phyloP scores from a whole-genome alignment of 108 stramenopile species.

The Fistulifera pelliculosa region DNA sequence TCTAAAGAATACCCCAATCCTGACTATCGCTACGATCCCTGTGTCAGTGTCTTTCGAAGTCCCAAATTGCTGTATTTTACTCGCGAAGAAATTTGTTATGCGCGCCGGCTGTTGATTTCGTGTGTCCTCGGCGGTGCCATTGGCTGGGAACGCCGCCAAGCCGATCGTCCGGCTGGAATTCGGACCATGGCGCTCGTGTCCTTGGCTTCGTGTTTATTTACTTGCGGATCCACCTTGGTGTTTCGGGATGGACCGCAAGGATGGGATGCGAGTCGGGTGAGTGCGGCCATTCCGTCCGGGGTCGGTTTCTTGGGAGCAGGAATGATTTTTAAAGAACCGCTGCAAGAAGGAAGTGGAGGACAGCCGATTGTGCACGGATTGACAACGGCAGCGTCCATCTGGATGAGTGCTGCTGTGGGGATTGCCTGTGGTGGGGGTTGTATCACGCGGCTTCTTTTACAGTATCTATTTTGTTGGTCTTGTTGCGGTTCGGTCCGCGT shows the following conservation, averaged over 20 bases:
- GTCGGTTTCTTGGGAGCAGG: conserved; percentile 86
- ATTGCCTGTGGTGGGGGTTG: conserved; percentile 77
- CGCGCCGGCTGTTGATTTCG: conserved; percentile 47
- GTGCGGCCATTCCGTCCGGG: conserved; percentile 78
- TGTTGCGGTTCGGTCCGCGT: conserved; percentile 80
- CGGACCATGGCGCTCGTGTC: conserved; percentile 85
- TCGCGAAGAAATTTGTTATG: conserved; percentile 57
- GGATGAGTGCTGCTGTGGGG: conserved; percentile 84
- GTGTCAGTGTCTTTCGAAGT: conserved; percentile 29
- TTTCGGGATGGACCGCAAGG: conserved; percentile 76
- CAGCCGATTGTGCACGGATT: conserved; percentile 51
- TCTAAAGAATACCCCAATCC: conserved; percentile 36
- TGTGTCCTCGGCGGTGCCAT: conserved; percentile 58
- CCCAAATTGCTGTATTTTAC: conserved; percentile 39
- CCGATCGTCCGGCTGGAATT: conserved; percentile 86
- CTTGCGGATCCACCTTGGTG: conserved; percentile 70
- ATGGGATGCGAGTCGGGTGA: conserved; percentile 72
- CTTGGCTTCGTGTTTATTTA: conserved; percentile 82
- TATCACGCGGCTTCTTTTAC: conserved; percentile 38
- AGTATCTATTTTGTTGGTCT: conserved; percentile 61
- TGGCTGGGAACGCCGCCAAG: conserved; percentile 76
- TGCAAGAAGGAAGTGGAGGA: conserved; percentile 28
- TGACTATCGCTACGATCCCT: conserved; percentile 38
- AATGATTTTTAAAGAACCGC: conserved; percentile 66
- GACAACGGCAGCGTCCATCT: conserved; percentile 83